phyloP scores from a whole-genome alignment of 257 asterid genomes.

The Solanum arcanum region DNA sequence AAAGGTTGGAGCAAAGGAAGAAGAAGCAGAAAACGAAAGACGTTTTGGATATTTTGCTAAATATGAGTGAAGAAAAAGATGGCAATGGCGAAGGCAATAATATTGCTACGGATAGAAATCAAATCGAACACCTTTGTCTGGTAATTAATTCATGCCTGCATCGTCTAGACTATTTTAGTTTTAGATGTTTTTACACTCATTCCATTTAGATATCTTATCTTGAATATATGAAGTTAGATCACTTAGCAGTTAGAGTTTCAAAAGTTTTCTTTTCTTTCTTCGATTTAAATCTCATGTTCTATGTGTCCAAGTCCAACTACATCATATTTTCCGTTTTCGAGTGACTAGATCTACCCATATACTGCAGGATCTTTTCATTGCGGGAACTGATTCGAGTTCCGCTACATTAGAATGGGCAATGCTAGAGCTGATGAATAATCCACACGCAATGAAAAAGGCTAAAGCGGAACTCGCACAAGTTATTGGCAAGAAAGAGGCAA shows the following conservation, averaged over 20 bases:
- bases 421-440: conserved; percentile 53
- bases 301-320: background rate
- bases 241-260: background rate
- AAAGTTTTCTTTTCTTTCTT: background rate
- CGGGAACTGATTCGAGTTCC: conserved; percentile 58
- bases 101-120: background rate
- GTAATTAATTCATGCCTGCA: background rate
- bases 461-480: conserved; percentile 43
- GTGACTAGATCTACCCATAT: background rate
- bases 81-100: background rate
- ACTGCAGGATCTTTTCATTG: conserved; percentile 50
- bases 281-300: background rate
- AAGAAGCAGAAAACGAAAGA: background rate
- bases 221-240: background rate
- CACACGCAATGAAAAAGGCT: conserved; percentile 40
- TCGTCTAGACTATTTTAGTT: background rate
- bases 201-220: background rate
- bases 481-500: conserved; percentile 31
- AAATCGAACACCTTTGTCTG: background rate
- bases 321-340: background rate
- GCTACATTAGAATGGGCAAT: conserved; percentile 72
- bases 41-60: background rate
- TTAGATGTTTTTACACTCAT: background rate
- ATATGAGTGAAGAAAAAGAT: background rate
- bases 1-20: conserved; percentile 22